A percentile compares a stretch with the other conserved stretches of the same genome.
phyloP scores from a whole-genome alignment of 805 yeast genomes.

The Candida ipomoeae region DNA sequence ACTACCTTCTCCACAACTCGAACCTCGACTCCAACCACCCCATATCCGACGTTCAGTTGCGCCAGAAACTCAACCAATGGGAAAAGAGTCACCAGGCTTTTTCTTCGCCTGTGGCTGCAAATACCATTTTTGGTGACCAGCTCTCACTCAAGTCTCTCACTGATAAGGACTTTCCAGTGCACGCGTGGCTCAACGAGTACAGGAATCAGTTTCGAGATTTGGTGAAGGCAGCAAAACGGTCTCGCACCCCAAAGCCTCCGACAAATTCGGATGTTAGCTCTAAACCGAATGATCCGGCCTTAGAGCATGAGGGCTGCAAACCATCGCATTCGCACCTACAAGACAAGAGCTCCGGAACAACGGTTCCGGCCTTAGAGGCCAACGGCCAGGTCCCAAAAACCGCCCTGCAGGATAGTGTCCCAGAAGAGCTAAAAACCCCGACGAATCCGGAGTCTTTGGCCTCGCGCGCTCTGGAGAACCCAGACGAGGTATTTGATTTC shows the following conservation, averaged over 20 bases:
- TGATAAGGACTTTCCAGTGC: constrained; percentile 45
- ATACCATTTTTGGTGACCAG: constrained; percentile 19
- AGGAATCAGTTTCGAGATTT: constrained; percentile 37
- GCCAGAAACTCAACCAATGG: constrained; percentile 61
- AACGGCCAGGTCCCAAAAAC: not conserved
- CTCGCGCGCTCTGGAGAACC: not conserved
- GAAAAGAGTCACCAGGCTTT: constrained; percentile 46
- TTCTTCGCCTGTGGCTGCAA: constrained; percentile 8
- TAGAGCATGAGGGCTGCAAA: too few relatives aligned
- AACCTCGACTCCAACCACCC: constrained; percentile 73
- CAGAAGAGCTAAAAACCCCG: not conserved
- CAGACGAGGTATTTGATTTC: constrained; percentile 8
- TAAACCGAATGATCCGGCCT: not conserved
- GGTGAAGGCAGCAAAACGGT: constrained; percentile 30
- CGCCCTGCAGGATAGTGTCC: not conserved
- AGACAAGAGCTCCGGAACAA: not conserved
- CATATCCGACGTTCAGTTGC: constrained; percentile 49
- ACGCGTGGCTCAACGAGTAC: constrained; percentile 41
- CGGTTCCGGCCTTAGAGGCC: not conserved
- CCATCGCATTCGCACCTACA: too few relatives aligned
- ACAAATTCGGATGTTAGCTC: too few relatives aligned
- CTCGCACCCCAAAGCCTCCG: constrained; percentile 4
- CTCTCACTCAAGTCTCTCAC: constrained; percentile 31
- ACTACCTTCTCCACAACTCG: constrained; percentile 73
- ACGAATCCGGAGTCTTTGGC: not conserved